A percentile compares a stretch with the other conserved stretches of the same genome.
Evolutionary conservation across 2,329 filamentous ascomycete genomes (phyloP).

Genomic region (Tetracladium maxilliforme): DNA sequence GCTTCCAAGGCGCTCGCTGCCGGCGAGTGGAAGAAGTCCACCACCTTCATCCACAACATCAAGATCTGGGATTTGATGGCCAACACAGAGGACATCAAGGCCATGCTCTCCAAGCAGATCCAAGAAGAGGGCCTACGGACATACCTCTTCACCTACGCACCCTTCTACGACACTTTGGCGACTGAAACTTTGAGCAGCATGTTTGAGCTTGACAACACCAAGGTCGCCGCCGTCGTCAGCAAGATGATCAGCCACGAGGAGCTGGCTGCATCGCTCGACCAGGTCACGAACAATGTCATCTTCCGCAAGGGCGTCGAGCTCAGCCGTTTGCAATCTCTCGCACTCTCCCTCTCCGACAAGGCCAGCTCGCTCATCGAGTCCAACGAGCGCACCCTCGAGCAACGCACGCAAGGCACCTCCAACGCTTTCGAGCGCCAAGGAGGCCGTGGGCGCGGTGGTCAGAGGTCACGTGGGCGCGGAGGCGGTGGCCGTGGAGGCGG

Average conservation of each 20-base stretch:
- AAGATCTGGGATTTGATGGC: conserved; percentile 99
- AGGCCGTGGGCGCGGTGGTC: conserved; percentile 53
- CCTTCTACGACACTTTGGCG: conserved; percentile 94
- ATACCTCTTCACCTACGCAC: conserved; percentile 98
- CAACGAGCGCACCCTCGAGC: conserved; percentile 94
- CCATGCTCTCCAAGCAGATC: conserved; percentile 94
- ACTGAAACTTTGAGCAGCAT: conserved; percentile 74
- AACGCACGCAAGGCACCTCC: conserved; percentile 87
- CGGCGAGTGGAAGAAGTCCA: conserved; percentile 97
- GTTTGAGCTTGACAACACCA: conserved; percentile 87
- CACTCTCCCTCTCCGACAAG: conserved; percentile 90
- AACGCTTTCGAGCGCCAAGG: conserved; percentile 93
- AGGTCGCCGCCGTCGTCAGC: conserved; percentile 89
- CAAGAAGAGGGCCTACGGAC: conserved; percentile 97
- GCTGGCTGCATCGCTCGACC: conserved; percentile 87
- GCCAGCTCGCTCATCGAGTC: conserved; percentile 89
- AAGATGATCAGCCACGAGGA: conserved; percentile 99
- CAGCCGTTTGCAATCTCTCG: conserved; percentile 86
- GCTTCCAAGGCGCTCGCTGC: conserved; percentile 92
- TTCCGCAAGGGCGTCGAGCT: conserved; percentile 99
- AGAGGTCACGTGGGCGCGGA: conserved; percentile 40
- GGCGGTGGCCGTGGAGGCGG: conserved; percentile 43
- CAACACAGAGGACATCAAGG: conserved; percentile 83
- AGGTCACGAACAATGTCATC: conserved; percentile 93
- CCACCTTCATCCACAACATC: conserved; percentile 86